These are phyloP conservation scores for Pseudogymnoascus sp. DNA, from an alignment of 2,329 filamentous ascomycete species.

Conservation along the genomic window DNA sequence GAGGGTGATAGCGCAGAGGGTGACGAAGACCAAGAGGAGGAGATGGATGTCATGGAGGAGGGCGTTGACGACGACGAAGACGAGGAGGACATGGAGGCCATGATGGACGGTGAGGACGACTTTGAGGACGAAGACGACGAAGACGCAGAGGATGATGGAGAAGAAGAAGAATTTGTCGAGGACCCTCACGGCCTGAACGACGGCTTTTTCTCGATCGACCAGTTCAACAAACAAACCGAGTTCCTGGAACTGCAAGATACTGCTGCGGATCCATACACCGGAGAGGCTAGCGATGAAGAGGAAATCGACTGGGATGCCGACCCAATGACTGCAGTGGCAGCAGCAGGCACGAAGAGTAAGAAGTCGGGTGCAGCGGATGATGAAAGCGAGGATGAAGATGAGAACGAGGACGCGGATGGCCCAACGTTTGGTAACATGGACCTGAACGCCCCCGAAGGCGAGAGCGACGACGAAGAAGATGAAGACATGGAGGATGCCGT, in stretches of 20 bases:
- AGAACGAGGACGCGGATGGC: conserved; percentile 64
- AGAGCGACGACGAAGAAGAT: conserved; percentile 49
- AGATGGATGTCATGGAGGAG: conserved; percentile 26
- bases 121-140: conserved; percentile 38
- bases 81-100: conserved; percentile 26
- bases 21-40: conserved; percentile 28
- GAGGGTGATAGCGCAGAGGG: conserved; percentile 14
- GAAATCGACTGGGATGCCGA: conserved; percentile 82
- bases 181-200: conserved; percentile 87
- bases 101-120: conserved; percentile 27
- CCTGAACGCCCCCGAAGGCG: conserved; percentile 63
- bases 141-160: conserved; percentile 40
- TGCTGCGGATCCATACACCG: conserved; percentile 65
- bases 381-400: conserved; percentile 38
- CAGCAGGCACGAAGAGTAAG: conserved; percentile 22
- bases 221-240: conserved; percentile 92
- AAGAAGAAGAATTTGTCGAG: conserved; percentile 49
- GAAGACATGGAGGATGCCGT: conserved; percentile 47
- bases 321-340: conserved; percentile 44
- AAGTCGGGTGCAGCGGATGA: conserved; percentile 27
- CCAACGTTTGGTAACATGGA: conserved; percentile 78
- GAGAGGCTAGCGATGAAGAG: conserved; percentile 71
- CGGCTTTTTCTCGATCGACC: conserved; percentile 94
- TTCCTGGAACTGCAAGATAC: conserved; percentile 81
- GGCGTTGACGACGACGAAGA: conserved; percentile 29